Conservation (phyloP, 768 basidiomycete genomes). For the Naematelia encephala region DNA sequence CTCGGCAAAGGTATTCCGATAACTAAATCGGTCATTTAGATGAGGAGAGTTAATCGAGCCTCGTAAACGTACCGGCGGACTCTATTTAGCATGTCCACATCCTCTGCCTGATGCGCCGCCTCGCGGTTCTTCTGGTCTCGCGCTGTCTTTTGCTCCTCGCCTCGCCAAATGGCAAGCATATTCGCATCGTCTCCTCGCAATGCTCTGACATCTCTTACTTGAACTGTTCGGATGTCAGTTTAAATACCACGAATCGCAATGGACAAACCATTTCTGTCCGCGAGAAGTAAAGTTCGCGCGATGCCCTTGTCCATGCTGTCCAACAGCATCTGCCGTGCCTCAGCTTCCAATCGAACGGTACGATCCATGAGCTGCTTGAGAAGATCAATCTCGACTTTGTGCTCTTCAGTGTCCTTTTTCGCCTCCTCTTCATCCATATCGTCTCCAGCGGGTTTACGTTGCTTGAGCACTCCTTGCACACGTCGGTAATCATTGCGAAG, state of each 20-base stretch:
- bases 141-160: slow-evolving; percentile 23
- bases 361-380: slow-evolving; percentile 25
- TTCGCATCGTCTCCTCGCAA: slow-evolving; percentile 32
- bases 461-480: not conserved
- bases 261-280: slow-evolving; percentile 46
- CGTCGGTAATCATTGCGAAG: not conserved
- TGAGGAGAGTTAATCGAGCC: not conserved
- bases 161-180: slow-evolving; percentile 31
- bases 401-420: slow-evolving; percentile 9
- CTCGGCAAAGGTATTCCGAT: slow-evolving; percentile 46
- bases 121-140: not conserved
- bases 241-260: not conserved
- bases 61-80: slow-evolving; percentile 1
- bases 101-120: not conserved
- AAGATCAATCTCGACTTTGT: slow-evolving; percentile 23
- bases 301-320: slow-evolving; percentile 42
- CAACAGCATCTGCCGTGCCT: slow-evolving; percentile 42
- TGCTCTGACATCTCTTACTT: slow-evolving; percentile 42
- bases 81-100: slow-evolving; percentile 17
- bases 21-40: slow-evolving; percentile 11
- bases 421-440: slow-evolving; percentile 12
- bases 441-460: not conserved
- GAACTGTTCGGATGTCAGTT: slow-evolving; percentile 26
- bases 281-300: slow-evolving; percentile 43
- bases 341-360: slow-evolving; percentile 40